Percentiles rank a stretch among this genome's conserved stretches.
Evolutionary conservation across 371 early-diverging fungal species (phyloP).

Genomic region (Rhizomucor pusillus): DNA sequence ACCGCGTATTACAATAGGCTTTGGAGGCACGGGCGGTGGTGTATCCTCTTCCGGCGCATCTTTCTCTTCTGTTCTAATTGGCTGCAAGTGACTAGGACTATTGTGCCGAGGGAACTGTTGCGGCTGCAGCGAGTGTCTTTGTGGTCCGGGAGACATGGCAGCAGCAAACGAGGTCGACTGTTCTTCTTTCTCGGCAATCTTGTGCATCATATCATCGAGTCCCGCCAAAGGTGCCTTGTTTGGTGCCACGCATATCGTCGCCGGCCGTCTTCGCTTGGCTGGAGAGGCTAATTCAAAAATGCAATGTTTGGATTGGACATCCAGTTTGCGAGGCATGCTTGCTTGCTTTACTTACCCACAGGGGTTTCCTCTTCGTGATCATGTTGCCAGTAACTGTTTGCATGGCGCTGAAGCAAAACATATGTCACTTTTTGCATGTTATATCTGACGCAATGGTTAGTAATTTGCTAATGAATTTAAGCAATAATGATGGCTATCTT

Average conservation of each 20-base stretch:
- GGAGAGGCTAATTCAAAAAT: slow-evolving; percentile 1
- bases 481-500: slow-evolving; percentile 13
- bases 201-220: slow-evolving; percentile 36
- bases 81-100: slow-evolving; percentile 2
- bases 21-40: slow-evolving; percentile 46
- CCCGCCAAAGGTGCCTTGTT: slow-evolving; percentile 33
- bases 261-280: slow-evolving; percentile 34
- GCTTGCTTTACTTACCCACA: slow-evolving; percentile 16
- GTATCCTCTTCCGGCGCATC: slow-evolving; percentile 9
- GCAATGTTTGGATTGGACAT: neutral
- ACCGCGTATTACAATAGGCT: slow-evolving; percentile 35
- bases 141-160: slow-evolving; percentile 14
- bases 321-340: neutral
- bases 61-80: neutral
- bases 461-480: neutral
- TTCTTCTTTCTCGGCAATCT: slow-evolving; percentile 29
- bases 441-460: slow-evolving; percentile 19
- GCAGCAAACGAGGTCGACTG: neutral
- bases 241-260: slow-evolving; percentile 40
- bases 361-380: slow-evolving; percentile 39
- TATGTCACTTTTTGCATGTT: slow-evolving; percentile 56
- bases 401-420: slow-evolving; percentile 45
- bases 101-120: neutral
- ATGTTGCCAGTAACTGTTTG: slow-evolving; percentile 42
- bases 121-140: slow-evolving; percentile 13